Base-by-base conservation (phyloP, 2,329 filamentous ascomycete genomes). In the Balansia obtecta region DNA sequence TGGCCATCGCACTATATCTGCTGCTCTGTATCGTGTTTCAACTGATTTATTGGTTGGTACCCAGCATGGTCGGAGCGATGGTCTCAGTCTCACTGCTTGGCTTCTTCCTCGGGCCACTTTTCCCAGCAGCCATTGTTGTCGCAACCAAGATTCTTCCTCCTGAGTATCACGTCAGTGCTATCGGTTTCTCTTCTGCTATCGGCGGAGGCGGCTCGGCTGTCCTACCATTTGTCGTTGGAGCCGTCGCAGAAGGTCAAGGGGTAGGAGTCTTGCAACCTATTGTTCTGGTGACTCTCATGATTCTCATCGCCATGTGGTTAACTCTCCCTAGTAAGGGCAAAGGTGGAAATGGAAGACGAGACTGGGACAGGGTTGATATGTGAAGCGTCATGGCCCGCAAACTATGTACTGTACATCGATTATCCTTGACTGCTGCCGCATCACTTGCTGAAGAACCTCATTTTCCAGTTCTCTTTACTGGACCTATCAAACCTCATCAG, bases 1-100 rank as follows among this genome's bases (percentile, higher is more conserved):
- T 77, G 15, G 76, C 81, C 39, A 76, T 85, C 48, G 65, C 73
- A 6, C 62, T 70, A 11, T 94, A 93, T 63, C 73, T 91, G 8
- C 59, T 76, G 3, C 61, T 82, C 10, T 75, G 77, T 13, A 77
- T 88, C 48, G 79, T 59, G 0, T 72, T 88, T 32, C 76, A 88
- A 60, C 68, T 93, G 2, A 65, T 90, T 52, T 88, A 90, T 69
- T 93, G 87, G 87, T 79, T 90, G 4, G 82, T 93, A 0, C 86
- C 86, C 0, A 78, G 79, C 50, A 88, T 91, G 61, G 75, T 85
- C 53, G 82, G 85, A 30, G 86, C 84, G 0, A 80, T 85, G 9
- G 72, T 89, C 13, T 82, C 85, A 27, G 83, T 89, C 20, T 72
- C 79, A 0, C 66, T 90, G 0, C 74, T 88, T 52, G 88, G 88